Evolutionary conservation across 176 grass and related monocot genomes (phyloP).

Genomic region (Carex pumila): DNA sequence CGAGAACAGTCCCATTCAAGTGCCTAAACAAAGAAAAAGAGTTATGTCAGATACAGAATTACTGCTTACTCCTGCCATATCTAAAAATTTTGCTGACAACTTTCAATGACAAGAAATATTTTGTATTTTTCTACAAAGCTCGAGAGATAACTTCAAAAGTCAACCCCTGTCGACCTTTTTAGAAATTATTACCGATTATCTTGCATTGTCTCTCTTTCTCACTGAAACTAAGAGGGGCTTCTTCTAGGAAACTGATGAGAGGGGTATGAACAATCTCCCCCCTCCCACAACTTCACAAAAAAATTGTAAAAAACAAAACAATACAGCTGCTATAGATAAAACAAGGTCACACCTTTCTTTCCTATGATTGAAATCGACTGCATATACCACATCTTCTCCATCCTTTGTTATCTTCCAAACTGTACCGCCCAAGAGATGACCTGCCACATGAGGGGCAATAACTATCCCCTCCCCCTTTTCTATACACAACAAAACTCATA

Average conservation of each 20-base stretch:
- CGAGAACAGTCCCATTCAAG: conserved; percentile 83
- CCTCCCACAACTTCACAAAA: neutral
- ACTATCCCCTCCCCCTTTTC: conserved; percentile 98
- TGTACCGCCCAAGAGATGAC: conserved; percentile 90
- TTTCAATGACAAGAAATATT: neutral
- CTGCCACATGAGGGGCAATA: conserved; percentile 83
- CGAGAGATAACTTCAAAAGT: neutral
- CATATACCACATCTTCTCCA: conserved; percentile 86
- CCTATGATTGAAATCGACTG: conserved; percentile 92
- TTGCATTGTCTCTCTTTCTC: neutral
- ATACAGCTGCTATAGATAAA: neutral
- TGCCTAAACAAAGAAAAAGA: conserved; percentile 47
- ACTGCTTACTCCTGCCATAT: neutral
- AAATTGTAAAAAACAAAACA: neutral
- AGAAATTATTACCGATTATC: neutral
- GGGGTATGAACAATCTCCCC: neutral
- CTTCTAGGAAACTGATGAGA: neutral
- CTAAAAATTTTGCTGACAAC: neutral
- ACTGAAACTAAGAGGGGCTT: neutral
- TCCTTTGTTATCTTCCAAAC: conserved; percentile 99
- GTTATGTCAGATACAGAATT: neutral
- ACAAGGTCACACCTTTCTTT: conserved; percentile 49
- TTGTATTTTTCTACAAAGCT: neutral
- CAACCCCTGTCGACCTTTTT: neutral
- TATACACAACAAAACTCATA: conserved; percentile 18